Conservation (phyloP, 106 monocot species). For the Posidonia australis region DNA sequence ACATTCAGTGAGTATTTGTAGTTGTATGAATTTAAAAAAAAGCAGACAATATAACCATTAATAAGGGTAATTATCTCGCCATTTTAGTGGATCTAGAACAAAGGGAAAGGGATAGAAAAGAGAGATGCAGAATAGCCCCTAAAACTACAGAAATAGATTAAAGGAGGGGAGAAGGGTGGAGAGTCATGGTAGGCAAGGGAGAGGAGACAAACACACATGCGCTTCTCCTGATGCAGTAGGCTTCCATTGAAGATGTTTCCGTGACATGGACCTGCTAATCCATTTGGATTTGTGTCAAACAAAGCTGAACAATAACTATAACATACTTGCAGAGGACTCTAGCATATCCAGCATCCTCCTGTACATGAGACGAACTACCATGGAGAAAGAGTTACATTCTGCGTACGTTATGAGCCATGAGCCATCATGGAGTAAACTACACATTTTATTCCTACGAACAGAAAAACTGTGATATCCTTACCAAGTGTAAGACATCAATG, state of each 20-base stretch:
- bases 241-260: conserved; percentile 38
- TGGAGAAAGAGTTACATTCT: not conserved
- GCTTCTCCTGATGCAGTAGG: conserved; percentile 32
- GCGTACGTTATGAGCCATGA: not conserved
- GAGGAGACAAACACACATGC: conserved; percentile 48
- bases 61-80: not conserved
- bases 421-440: not conserved
- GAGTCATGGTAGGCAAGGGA: conserved; percentile 23
- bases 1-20: too few species aligned
- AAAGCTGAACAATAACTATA: conserved; percentile 6
- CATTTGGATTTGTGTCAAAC: conserved; percentile 23
- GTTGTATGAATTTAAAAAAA: not conserved
- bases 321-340: conserved; percentile 7
- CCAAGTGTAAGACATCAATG: conserved; percentile 55
- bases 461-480: conserved; percentile 9
- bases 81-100: not conserved
- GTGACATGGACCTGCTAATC: conserved; percentile 40
- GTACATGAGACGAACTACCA: conserved; percentile 5
- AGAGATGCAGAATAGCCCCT: conserved; percentile 8
- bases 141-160: conserved; percentile 6
- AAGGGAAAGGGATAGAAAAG: not conserved
- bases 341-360: conserved; percentile 13
- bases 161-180: conserved; percentile 16
- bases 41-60: not conserved
- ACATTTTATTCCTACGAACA: not conserved